Evolutionary conservation across 306 rosid genomes (phyloP).

Genomic region (Mucuna pruriens): DNA sequence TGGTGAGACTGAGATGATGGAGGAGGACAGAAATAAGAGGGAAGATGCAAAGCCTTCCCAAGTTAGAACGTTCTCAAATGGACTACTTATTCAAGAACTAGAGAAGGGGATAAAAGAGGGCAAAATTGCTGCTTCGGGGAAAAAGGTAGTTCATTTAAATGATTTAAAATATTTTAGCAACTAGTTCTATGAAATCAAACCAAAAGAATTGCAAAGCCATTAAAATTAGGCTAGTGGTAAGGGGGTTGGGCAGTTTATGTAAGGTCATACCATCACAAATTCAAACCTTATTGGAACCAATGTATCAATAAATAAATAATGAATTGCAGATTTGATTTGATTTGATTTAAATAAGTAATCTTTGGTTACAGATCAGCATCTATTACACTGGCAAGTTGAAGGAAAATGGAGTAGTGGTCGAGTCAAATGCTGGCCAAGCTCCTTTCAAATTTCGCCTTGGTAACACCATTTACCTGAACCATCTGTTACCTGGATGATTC

Average conservation of each 20-base stretch:
- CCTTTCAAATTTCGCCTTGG: constrained; percentile 90
- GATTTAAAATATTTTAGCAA: constrained; percentile 19
- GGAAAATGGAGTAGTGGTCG: constrained; percentile 61
- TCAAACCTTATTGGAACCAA: background rate
- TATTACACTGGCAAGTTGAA: constrained; percentile 69
- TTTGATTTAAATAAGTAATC: constrained; percentile 28
- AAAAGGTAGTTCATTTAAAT: constrained; percentile 58
- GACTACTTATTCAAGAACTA: constrained; percentile 65
- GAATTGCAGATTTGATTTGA: constrained; percentile 1
- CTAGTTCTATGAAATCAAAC: background rate
- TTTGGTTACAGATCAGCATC: constrained; percentile 71
- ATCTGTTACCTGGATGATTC: background rate
- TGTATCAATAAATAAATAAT: background rate
- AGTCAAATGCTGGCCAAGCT: constrained; percentile 50
- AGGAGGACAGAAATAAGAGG: constrained; percentile 40
- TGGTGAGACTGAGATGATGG: constrained; percentile 18
- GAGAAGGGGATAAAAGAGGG: constrained; percentile 66
- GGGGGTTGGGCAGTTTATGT: background rate
- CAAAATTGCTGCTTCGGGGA: constrained; percentile 70
- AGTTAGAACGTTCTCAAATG: constrained; percentile 57
- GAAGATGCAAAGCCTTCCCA: constrained; percentile 46
- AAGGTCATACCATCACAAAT: background rate
- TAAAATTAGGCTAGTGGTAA: background rate
- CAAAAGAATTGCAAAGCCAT: background rate
- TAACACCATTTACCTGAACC: constrained; percentile 36